Percentiles rank a stretch among this genome's conserved stretches.
Evolutionary conservation across 306 rosid genomes (phyloP).

Genomic region (Quillaja saponaria): DNA sequence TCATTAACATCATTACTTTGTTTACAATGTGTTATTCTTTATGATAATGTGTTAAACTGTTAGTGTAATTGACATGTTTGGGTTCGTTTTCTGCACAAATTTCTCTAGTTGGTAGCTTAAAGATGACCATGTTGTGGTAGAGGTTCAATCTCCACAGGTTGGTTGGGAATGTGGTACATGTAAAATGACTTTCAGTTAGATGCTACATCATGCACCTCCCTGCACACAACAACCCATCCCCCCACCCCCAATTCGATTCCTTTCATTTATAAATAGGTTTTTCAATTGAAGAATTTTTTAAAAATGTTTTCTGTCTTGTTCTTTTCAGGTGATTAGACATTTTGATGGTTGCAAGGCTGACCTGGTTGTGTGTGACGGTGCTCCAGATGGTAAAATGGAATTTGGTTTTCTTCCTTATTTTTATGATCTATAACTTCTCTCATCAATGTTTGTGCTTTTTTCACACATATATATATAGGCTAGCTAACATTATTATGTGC

Average conservation of each 20-base stretch:
- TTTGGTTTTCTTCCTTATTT: slow-evolving; percentile 25
- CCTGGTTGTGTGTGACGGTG: slow-evolving; percentile 98
- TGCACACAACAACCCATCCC: too few relatives aligned
- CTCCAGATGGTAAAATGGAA: slow-evolving; percentile 87
- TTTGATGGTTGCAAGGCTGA: slow-evolving; percentile 99
- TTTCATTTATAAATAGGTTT: slow-evolving; percentile 5
- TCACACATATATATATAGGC: not conserved
- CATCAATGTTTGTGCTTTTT: too few relatives aligned
- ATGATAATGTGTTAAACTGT: too few relatives aligned
- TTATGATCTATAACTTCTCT: too few relatives aligned
- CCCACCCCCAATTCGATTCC: slow-evolving; percentile 13
- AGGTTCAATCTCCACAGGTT: not conserved
- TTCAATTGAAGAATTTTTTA: slow-evolving; percentile 9
- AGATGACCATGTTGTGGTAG: not conserved
- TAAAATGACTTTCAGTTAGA: slow-evolving; percentile 10
- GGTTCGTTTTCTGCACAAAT: slow-evolving; percentile 9
- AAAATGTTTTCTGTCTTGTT: slow-evolving; percentile 9
- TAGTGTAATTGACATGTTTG: slow-evolving; percentile 11
- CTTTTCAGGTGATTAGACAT: slow-evolving; percentile 83
- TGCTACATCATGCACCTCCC: slow-evolving; percentile 6
- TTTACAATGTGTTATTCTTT: too few relatives aligned
- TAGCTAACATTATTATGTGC: slow-evolving; percentile 13
- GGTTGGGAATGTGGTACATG: slow-evolving; percentile 17
- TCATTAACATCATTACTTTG: too few relatives aligned
- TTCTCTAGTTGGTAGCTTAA: slow-evolving; percentile 3